Conservation (phyloP, 2,329 filamentous ascomycete genomes). For the Clarireedia paspali region DNA sequence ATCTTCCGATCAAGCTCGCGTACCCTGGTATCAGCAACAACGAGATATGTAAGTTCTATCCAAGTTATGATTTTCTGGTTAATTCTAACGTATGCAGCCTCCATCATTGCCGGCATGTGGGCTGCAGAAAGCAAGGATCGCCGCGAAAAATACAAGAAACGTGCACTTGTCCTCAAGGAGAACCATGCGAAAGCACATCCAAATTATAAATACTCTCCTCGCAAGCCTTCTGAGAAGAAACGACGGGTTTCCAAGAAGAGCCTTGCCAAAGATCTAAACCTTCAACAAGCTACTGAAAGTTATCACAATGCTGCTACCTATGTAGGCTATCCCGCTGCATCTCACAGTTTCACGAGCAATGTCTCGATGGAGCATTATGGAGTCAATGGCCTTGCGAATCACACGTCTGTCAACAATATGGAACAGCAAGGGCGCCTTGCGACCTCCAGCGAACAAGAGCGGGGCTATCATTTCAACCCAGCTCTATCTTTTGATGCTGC, state of each 20-base stretch:
- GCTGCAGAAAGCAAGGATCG: neutral
- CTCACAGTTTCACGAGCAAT: neutral
- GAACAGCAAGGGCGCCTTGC: neutral
- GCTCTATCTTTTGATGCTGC: neutral
- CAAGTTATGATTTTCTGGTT: neutral
- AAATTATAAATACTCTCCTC: conserved; percentile 1
- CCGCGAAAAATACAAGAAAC: neutral
- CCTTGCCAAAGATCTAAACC: neutral
- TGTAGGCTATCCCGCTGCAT: neutral
- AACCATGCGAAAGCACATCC: neutral
- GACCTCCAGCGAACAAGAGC: neutral
- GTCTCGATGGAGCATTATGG: neutral
- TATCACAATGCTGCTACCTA: neutral
- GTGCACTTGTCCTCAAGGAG: neutral
- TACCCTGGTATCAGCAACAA: conserved; percentile 1
- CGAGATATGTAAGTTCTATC: neutral
- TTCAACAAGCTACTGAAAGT: neutral
- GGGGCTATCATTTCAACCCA: neutral
- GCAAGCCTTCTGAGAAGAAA: conserved; percentile 1
- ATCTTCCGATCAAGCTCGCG: neutral
- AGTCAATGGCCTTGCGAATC: neutral
- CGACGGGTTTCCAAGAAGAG: neutral
- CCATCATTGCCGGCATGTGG: conserved; percentile 3
- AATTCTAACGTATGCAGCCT: neutral
- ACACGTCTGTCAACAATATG: neutral